These are phyloP conservation scores for Hippophae gyantsensis DNA, from an alignment of 306 rosid genomes.

Conservation along the genomic window DNA sequence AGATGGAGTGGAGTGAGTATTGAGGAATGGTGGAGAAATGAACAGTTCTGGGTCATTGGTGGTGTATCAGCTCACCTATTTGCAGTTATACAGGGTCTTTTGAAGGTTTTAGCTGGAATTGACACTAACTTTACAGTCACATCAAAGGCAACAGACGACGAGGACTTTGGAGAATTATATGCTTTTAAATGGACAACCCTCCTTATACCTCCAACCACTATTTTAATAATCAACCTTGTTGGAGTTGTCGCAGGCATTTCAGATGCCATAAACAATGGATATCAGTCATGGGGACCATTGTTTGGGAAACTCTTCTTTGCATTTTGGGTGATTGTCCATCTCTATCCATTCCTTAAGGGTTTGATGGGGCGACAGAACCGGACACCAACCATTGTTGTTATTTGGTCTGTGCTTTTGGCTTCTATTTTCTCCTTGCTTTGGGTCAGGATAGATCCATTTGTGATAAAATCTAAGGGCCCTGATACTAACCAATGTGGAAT, in stretches of 20 bases:
- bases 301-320: conserved; percentile 95
- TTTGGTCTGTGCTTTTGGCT: conserved; percentile 92
- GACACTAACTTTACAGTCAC: conserved; percentile 88
- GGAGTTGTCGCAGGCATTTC: conserved; percentile 96
- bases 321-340: conserved; percentile 94
- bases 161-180: conserved; percentile 74
- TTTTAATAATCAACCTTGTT: conserved; percentile 74
- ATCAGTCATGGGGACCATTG: conserved; percentile 93
- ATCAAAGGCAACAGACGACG: conserved; percentile 86
- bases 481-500: conserved; percentile 75
- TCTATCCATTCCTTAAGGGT: conserved; percentile 96
- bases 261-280: conserved; percentile 91
- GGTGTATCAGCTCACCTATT: conserved; percentile 75
- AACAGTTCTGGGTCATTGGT: conserved; percentile 98
- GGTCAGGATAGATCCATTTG: conserved; percentile 94
- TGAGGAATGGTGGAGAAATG: conserved; percentile 99
- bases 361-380: conserved; percentile 94
- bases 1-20: conserved; percentile 98
- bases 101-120: conserved; percentile 84
- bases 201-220: conserved; percentile 86
- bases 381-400: conserved; percentile 90
- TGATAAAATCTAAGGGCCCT: conserved; percentile 82
- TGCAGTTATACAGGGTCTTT: conserved; percentile 87
- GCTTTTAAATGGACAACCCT: conserved; percentile 90
- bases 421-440: conserved; percentile 91